Evolutionary conservation across 225 moss, liverwort and hornwort genomes (phyloP).

Genomic region (Straminergon stramineum): DNA sequence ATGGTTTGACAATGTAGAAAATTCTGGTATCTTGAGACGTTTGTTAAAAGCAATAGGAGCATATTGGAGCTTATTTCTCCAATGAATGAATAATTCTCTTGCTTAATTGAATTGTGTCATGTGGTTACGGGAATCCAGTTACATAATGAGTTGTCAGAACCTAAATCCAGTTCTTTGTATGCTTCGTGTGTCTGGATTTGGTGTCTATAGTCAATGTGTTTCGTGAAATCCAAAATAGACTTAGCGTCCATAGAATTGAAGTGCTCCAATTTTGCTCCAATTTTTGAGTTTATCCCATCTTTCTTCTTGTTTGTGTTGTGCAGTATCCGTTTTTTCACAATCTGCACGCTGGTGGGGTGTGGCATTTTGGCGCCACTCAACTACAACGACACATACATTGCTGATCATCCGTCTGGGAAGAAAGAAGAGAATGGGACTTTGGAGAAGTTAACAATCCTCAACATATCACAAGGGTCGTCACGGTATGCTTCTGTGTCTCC

Average conservation of each 20-base stretch:
- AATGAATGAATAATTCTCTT: neutral
- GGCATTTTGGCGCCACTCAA: conserved; percentile 54
- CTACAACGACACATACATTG: conserved; percentile 49
- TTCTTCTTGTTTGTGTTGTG: neutral
- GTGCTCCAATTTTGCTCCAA: neutral
- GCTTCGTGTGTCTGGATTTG: neutral
- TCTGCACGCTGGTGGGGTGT: conserved; percentile 51
- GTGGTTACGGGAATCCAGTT: neutral
- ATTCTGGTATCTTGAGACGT: neutral
- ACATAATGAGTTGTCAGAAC: neutral
- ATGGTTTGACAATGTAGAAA: neutral
- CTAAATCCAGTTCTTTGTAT: neutral
- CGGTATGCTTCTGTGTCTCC: conserved; percentile 12
- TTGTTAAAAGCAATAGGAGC: neutral
- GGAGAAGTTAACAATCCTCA: conserved; percentile 59
- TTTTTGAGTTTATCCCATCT: neutral
- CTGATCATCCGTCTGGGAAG: conserved; percentile 38
- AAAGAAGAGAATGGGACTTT: conserved; percentile 38
- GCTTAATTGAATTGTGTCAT: neutral
- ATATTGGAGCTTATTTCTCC: neutral
- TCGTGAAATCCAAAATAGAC: neutral
- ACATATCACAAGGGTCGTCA: conserved; percentile 45
- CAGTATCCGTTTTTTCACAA: conserved; percentile 58
- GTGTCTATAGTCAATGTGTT: neutral
- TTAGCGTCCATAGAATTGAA: neutral